Evolutionary conservation across 179 eudicot species (phyloP).

Genomic region (Silene coronaria): DNA sequence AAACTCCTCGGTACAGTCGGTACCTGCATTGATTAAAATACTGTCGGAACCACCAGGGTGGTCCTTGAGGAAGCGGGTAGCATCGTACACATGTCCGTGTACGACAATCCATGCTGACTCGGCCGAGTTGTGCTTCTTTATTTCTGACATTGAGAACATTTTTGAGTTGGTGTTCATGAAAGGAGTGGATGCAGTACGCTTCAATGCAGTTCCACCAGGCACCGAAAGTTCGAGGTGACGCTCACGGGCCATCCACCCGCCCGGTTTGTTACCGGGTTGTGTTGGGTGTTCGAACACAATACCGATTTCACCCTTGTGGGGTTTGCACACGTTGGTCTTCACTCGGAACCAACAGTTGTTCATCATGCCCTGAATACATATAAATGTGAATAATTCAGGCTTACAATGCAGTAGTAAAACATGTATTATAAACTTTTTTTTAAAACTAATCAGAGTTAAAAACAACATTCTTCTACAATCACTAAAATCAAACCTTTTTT

Average conservation of each 20-base stretch:
- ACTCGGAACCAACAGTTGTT: conserved; percentile 96
- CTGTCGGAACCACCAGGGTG: conserved; percentile 95
- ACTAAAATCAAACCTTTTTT: too few relatives aligned
- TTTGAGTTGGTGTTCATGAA: conserved; percentile 58
- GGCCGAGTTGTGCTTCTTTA: conserved; percentile 55
- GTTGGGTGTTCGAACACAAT: conserved; percentile 92
- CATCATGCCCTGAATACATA: conserved; percentile 76
- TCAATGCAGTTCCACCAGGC: conserved; percentile 25
- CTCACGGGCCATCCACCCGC: conserved; percentile 94
- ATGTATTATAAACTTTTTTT: too few relatives aligned
- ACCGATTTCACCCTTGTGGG: conserved; percentile 73
- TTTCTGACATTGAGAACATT: conserved; percentile 61
- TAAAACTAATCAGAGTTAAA: neutral
- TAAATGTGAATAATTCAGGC: too few relatives aligned
- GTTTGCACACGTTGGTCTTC: conserved; percentile 74
- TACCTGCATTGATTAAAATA: conserved; percentile 83
- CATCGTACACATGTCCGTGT: conserved; percentile 70
- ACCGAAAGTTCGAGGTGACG: conserved; percentile 47
- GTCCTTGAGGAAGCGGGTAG: conserved; percentile 67
- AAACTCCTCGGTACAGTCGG: conserved; percentile 88
- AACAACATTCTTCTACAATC: too few relatives aligned
- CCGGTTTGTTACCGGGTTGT: conserved; percentile 77
- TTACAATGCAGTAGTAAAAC: too few relatives aligned
- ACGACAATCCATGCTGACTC: conserved; percentile 91
- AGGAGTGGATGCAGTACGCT: conserved; percentile 66